Conservation (phyloP, 306 rosid genomes). For the Abrus pulchellus region DNA sequence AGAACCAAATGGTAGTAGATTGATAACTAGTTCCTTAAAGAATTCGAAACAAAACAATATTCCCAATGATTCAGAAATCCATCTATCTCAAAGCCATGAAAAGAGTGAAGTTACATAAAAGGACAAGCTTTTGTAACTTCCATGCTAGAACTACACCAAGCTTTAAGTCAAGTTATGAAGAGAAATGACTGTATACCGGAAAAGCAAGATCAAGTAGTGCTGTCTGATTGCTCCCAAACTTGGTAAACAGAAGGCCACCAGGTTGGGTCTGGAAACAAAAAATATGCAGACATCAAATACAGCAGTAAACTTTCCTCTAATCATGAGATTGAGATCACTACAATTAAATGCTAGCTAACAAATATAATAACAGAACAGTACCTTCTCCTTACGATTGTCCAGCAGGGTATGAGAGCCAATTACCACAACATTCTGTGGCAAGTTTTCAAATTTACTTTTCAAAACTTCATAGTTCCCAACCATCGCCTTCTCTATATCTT, state of each 20-base stretch:
- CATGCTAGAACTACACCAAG: conserved; percentile 32
- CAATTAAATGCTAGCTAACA: conserved; percentile 29
- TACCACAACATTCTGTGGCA: conserved; percentile 83
- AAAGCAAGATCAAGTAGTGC: conserved; percentile 98
- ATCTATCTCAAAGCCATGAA: conserved; percentile 38
- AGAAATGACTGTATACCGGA: conserved; percentile 69
- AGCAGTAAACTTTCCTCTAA: conserved; percentile 21
- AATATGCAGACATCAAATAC: conserved; percentile 31
- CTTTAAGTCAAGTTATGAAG: conserved; percentile 23
- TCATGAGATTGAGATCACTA: background rate
- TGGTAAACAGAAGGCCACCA: conserved; percentile 94
- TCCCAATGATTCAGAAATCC: conserved; percentile 8
- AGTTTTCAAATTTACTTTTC: conserved; percentile 76
- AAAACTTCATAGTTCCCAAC: conserved; percentile 75
- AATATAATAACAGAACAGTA: conserved; percentile 48
- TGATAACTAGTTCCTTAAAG: conserved; percentile 36
- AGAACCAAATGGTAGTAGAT: conserved; percentile 22
- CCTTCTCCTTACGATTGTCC: conserved; percentile 96
- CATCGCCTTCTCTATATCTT: conserved; percentile 91
- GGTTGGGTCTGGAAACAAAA: conserved; percentile 75
- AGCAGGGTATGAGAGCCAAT: conserved; percentile 88
- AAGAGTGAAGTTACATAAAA: background rate
- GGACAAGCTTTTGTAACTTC: background rate
- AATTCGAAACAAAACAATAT: conserved; percentile 35
- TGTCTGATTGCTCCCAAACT: conserved; percentile 91